Evolutionary conservation across 257 asterid genomes (phyloP), one percentile per base, ranked within the genome.

Genomic region (Hygrophila difformis): DNA sequence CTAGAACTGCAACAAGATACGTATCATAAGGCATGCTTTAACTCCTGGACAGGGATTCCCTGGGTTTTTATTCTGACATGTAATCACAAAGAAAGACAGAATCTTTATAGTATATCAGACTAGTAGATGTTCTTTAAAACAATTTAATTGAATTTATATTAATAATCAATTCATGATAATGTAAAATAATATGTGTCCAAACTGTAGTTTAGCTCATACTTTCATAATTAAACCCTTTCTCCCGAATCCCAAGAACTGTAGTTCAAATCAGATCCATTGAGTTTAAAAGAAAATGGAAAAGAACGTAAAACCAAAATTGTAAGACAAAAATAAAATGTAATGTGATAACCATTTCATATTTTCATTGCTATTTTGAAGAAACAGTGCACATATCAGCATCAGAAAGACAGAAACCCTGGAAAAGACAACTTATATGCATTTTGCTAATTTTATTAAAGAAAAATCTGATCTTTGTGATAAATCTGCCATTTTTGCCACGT

Each of bases 31-130:
- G 56, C 12, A 17, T 48, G 29, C 36, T 19, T 26, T 26, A 26
- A 22, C 66, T 60, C 65, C 42, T 61, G 67, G 39, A 51, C 41
- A 53, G 62, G 59, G 88, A 66, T 77, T 75, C 63, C 69, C 69
- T 78, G 74, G 49, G 49, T 56, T 47, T 48, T 44, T 59, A 22
- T 49, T 78, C 74, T 77, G 87, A 65, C 78, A 74, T 54, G 63
- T 29, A 43, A 66, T 59, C 62, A 63, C 36, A 44, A 60, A 34
- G 16, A 39, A 58, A 63, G 35, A 59, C 61, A 61, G 93, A 61
- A 82, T 87, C 88, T 82, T 72, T 65, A 62, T 65, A 57, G 75
- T 60, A 57, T n/a, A n/a, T n/a, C n/a, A n/a, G n/a, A n/a, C n/a
- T n/a, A n/a, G n/a, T n/a, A n/a, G n/a, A n/a, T n/a, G n/a, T n/a